Percentiles rank a stretch among this genome's conserved stretches.
Evolutionary conservation across 2,329 filamentous ascomycete genomes (phyloP).

Genomic region (Graphiopsis chlorocephala): DNA sequence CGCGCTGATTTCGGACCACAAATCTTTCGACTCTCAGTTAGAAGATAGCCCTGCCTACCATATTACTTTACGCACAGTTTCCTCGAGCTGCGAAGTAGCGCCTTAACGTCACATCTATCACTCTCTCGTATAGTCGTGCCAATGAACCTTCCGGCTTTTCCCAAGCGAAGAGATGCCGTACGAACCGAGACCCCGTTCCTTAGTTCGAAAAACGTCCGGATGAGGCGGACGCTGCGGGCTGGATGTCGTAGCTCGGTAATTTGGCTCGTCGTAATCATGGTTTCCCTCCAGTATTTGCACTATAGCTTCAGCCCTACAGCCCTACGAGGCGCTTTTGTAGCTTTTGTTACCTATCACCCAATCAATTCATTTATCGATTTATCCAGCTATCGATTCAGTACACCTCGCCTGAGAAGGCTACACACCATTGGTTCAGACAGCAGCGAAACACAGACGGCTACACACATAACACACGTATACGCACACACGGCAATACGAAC

Average conservation of each 20-base stretch:
- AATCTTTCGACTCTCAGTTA: no score
- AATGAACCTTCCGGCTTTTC: not conserved
- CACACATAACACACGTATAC: no score
- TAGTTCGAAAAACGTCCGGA: not conserved
- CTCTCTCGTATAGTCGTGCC: no score
- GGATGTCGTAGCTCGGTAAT: not conserved
- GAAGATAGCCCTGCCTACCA: no score
- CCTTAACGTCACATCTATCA: not conserved
- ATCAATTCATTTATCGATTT: not conserved
- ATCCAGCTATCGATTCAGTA: not conserved
- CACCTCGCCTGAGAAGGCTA: not conserved
- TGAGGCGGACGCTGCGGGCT: not conserved
- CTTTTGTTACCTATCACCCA: not conserved
- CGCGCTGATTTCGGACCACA: no score
- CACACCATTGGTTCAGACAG: not conserved
- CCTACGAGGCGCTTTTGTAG: not conserved
- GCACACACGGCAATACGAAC: not conserved
- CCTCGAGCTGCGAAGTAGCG: no score
- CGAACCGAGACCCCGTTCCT: not conserved
- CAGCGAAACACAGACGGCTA: not conserved
- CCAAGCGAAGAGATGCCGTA: not conserved
- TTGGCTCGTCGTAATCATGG: not conserved
- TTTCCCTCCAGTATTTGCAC: not conserved
- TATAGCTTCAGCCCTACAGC: not conserved
- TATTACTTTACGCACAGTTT: no score